Conservation (phyloP, 768 basidiomycete genomes). For the Suillus plorans region DNA sequence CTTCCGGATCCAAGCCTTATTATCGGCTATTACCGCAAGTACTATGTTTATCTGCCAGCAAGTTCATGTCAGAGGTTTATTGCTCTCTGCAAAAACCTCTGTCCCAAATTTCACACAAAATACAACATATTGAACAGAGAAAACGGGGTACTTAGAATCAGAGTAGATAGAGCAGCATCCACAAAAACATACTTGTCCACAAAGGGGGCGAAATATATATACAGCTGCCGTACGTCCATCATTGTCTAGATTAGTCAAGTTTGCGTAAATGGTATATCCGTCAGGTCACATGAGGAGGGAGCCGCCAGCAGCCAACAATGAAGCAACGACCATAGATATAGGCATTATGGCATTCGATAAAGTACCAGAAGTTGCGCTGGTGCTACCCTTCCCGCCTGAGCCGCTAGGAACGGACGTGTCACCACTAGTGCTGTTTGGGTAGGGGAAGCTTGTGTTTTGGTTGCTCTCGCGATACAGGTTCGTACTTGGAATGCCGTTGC, state of each 20-base stretch:
- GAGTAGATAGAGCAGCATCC: slow-evolving; percentile 10
- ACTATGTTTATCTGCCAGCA: neutral
- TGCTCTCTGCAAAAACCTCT: neutral
- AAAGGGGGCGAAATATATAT: slow-evolving; percentile 15
- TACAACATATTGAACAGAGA: slow-evolving; percentile 10
- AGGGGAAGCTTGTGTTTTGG: slow-evolving; percentile 66
- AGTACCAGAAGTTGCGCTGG: slow-evolving; percentile 9
- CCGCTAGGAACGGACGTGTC: slow-evolving; percentile 15
- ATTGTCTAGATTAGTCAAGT: slow-evolving; percentile 21
- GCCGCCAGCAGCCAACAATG: slow-evolving; percentile 14
- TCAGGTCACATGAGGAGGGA: slow-evolving; percentile 19
- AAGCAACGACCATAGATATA: slow-evolving; percentile 11
- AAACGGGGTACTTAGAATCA: neutral
- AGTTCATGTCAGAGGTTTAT: neutral
- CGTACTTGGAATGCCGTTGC: slow-evolving; percentile 58
- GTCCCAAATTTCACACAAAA: neutral
- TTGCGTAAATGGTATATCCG: slow-evolving; percentile 12
- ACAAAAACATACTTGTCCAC: slow-evolving; percentile 16
- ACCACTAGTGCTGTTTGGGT: slow-evolving; percentile 33
- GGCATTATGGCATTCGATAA: slow-evolving; percentile 17
- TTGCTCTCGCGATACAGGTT: slow-evolving; percentile 88
- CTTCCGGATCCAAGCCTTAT: neutral
- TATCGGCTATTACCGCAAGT: slow-evolving; percentile 15
- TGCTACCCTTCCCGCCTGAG: slow-evolving; percentile 3
- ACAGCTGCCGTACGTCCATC: slow-evolving; percentile 18